phyloP scores from a whole-genome alignment of 2,329 filamentous ascomycete species.

The Beauveria australis region DNA sequence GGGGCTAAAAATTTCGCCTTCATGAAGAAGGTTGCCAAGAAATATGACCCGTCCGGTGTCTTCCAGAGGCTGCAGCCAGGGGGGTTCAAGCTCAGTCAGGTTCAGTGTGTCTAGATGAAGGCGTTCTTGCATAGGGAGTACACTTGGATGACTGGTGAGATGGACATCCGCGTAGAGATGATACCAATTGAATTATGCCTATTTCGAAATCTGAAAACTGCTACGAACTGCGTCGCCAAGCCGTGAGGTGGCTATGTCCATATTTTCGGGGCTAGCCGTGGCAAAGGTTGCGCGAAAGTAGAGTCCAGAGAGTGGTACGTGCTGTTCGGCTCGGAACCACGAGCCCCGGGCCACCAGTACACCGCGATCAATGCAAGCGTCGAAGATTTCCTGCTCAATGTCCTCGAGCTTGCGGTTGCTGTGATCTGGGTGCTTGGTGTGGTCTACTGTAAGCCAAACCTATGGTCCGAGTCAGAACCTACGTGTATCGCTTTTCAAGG shows the following conservation, averaged over 20 bases:
- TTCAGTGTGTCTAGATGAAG: neutral
- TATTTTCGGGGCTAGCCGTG: conserved; percentile 62
- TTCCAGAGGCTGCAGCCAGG: conserved; percentile 25
- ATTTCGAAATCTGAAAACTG: neutral
- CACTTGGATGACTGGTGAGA: neutral
- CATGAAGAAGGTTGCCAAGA: conserved; percentile 20
- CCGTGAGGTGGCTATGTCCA: conserved; percentile 63
- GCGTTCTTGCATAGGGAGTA: neutral
- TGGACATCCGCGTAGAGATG: neutral
- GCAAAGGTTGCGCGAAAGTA: conserved; percentile 91
- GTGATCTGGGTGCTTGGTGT: conserved; percentile 55
- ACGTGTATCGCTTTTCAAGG: neutral
- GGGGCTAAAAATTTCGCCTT: conserved; percentile 26
- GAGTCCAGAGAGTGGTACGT: conserved; percentile 51
- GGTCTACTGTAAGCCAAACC: conserved; percentile 68
- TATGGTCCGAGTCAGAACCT: conserved; percentile 19
- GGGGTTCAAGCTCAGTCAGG: conserved; percentile 18
- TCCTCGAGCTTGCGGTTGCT: conserved; percentile 45
- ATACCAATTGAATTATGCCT: neutral
- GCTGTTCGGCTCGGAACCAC: conserved; percentile 79
- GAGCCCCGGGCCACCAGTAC: conserved; percentile 77
- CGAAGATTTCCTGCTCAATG: conserved; percentile 83
- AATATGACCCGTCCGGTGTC: conserved; percentile 26
- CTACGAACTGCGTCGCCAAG: conserved; percentile 68
- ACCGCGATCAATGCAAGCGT: conserved; percentile 63